These are phyloP conservation scores for Neurospora sp. DNA, from an alignment of 495 filamentous ascomycete genomes.

Conservation along the genomic window DNA sequence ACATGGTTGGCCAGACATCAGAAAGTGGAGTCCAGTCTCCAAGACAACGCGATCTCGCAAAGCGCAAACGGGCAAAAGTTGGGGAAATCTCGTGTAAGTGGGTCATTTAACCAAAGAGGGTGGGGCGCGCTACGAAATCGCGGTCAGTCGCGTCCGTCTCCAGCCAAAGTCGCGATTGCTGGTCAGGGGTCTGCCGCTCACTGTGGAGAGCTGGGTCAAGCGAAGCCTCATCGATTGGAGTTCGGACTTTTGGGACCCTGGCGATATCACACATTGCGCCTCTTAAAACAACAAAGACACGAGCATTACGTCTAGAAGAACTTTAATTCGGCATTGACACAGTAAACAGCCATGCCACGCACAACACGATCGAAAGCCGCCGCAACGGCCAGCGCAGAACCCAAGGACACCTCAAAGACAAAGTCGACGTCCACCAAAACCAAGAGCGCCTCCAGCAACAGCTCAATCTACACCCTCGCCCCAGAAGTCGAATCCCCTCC, in stretches of 20 bases:
- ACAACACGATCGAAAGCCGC: constrained; percentile 19
- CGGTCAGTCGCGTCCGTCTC: background rate
- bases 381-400: constrained; percentile 15
- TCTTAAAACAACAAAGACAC: background rate
- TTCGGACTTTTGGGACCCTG: background rate
- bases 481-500: constrained; percentile 35
- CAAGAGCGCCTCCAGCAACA: constrained; percentile 9
- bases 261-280: background rate
- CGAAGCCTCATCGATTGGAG: background rate
- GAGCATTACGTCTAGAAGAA: background rate
- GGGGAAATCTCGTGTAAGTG: background rate
- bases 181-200: background rate
- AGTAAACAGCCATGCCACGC: constrained; percentile 14
- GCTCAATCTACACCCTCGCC: constrained; percentile 27
- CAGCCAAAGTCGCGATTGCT: background rate
- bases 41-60: background rate
- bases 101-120: background rate
- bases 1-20: background rate
- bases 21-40: background rate
- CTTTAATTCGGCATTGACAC: background rate
- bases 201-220: background rate
- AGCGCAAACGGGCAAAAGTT: background rate
- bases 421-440: constrained; percentile 7
- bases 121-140: background rate
- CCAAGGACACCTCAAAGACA: constrained; percentile 1